Percentiles rank a stretch among this genome's conserved stretches.
These are phyloP conservation scores for Limnanthes douglasii DNA, from an alignment of 345 rosid species.

Conservation along the genomic window DNA sequence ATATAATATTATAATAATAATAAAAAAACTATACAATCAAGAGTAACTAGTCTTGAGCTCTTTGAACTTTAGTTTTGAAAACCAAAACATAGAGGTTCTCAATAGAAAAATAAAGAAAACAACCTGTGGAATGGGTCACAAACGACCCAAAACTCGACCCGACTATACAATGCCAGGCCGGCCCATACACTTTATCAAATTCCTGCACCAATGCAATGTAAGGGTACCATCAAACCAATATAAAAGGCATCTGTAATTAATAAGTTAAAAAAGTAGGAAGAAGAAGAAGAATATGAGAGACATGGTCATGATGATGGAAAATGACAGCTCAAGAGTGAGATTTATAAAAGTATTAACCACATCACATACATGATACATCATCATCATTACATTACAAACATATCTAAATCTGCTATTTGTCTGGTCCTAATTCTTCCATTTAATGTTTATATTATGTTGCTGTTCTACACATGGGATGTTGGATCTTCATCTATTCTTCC, in stretches of 20 bases:
- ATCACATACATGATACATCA: slow-evolving; percentile 1
- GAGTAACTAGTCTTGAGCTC: too few relatives aligned
- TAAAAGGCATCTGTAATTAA: slow-evolving; percentile 9
- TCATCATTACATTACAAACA: too few relatives aligned
- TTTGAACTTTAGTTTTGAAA: slow-evolving; percentile 65
- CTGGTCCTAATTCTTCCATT: too few relatives aligned
- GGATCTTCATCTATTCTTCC: slow-evolving; percentile 1
- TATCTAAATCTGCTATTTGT: too few relatives aligned
- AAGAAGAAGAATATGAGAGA: slow-evolving; percentile 20
- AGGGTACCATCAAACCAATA: too few relatives aligned
- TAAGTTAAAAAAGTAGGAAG: slow-evolving; percentile 4
- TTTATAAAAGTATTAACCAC: too few relatives aligned
- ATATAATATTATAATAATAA: too few relatives aligned
- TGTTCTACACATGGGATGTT: slow-evolving; percentile 21
- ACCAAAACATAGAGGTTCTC: slow-evolving; percentile 55
- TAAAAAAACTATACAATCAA: too few relatives aligned
- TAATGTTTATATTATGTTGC: too few relatives aligned
- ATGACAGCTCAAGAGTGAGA: not conserved
- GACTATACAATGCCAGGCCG: slow-evolving; percentile 96
- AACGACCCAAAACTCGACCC: slow-evolving; percentile 78
- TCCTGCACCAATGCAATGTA: too few relatives aligned
- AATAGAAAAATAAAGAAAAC: slow-evolving; percentile 77
- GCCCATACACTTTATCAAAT: slow-evolving; percentile 77
- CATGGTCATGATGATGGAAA: slow-evolving; percentile 13
- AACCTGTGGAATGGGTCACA: slow-evolving; percentile 72